Evolutionary conservation across 805 yeast genomes (phyloP), one percentile per base, ranked within the genome.

Genomic region (Barnettozyma populi): DNA sequence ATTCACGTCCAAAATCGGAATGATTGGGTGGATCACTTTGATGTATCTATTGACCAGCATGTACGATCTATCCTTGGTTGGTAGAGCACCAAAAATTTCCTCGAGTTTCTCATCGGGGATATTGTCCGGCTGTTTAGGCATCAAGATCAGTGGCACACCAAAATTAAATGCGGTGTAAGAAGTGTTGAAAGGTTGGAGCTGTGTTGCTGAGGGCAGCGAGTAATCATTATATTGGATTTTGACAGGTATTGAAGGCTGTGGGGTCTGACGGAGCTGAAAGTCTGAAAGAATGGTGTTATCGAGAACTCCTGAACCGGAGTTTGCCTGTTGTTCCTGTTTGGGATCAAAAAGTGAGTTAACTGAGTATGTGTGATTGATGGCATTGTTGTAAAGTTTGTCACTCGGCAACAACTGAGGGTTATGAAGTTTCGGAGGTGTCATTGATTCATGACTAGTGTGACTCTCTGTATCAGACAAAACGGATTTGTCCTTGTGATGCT

Each of bases 1-100:
- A 18, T 62, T 58, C 25, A 77, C 53, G 52, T 78, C 79, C 47
- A 79, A 49, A 5, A 79, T 61, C 0, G 85, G 84, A 9, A 79
- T 58, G n/a, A 79, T 65, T 7, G 78, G 75, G 55, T 79, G 84
- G 13, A 79, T 79, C 0, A 81, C 75, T 43, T 70, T 72, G 10
- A 73, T 59, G 53, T 75, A 79, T 24, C 82, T 64, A 32, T 72
- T 70, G 2, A 78, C 63, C 37, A 79, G 62, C 46, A 72, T 77
- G 53, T 66, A 72, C 0, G 80, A 72, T 35, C 75, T 66, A 42
- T 68, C 72, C 40, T 63, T 68, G 1, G 72, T 59, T 1, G 84
- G 84, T 13, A 79, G 53, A 48, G 71, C 74, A 8, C 66, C 61
- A n/a, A 65, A 55, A 13, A 79, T 59, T 50, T 71, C 73, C 24